Base-by-base conservation (phyloP, 2,329 filamentous ascomycete species). In the Biscogniauxia marginata region DNA sequence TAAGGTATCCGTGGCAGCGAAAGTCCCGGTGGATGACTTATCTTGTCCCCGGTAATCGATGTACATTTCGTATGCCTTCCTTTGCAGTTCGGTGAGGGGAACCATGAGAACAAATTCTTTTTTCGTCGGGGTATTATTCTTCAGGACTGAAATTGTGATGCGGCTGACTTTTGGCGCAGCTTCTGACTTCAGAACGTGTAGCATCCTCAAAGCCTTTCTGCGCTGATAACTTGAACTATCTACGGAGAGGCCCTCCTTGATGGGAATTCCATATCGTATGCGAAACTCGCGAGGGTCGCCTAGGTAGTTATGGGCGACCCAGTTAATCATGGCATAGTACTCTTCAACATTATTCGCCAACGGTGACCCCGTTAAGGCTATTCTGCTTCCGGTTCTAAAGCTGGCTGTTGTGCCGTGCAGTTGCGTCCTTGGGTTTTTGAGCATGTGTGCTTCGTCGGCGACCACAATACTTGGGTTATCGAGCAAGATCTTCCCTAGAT, bases 331-430 rank as follows among this genome's bases (percentile, higher is more conserved):
- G n/a, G 86, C 77, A 67, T 87, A 91, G 67, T 96, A 96, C 65
- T 97, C 93, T 23, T 82, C 77, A 0, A 96, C 84, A 51, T 91
- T 89, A 67, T 96, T 97, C 4, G 90, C 86, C 51, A 97, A 77
- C 0, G 93, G 93, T 0, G 92, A 93, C 0, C 92, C 93, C 0
- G 92, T 96, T 59, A 97, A 77, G 5, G 91, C 93, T 61, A 97
- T 89, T 9, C 92, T 85, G 57, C 81, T 87, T 53, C 77, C 83
- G 0, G 91, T 89, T 57, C 71, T 78, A 67, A 97, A 88, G 9
- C 75, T 71, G 1, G 75, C 75, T 19, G 86, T 83, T 5, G 82
- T 78, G 39, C 71, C 61, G 46, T 85, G 77, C 30, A 87, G 74
- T 19, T 77, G 72, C 0, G 86, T 77, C 0, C 68, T 70, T 0